Evolutionary conservation across 2,329 filamentous ascomycete genomes (phyloP), one percentile per base, ranked within the genome.

Genomic region (Tolypocladium endophyticum): DNA sequence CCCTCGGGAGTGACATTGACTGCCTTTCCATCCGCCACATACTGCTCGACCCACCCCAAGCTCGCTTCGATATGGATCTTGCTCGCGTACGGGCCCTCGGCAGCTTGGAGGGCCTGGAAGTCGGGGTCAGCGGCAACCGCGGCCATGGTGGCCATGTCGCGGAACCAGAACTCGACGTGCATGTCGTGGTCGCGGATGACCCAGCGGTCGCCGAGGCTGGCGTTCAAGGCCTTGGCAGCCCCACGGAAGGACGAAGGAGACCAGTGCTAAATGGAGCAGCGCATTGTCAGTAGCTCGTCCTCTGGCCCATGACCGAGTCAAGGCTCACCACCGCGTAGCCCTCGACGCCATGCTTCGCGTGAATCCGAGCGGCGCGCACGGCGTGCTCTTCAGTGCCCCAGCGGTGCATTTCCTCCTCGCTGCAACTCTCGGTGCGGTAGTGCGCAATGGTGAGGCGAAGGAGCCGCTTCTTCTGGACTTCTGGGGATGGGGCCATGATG

Each of bases 71-170:
- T 41, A 45, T 45, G 47, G 23, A 55, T 59, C 23, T 45, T 45
- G 56, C 56, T 57, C 8, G 41, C 41, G 33, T 45, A 57, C 14
- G 56, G 56, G 9, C 41, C 56, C 41, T 59, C 58, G 12, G n/a
- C 52, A n/a, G 58, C 58, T 23, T 59, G 58, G 11, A 59, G 38
- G 6, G 58, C 58, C 23, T 59, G 58, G 30, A 59, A 59, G 38
- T 59, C 58, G 43, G 43, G 43, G 23, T 47, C 43, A 23, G 43
- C 43, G n/a, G 43, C 43, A 14, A 47, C 43, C 9, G 8, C 43
- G 43, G n/a, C 8, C 43, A 47, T 4, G 25, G 58, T 59, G 4
- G 30, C 58, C 58, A 59, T 55, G 52, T 59, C 58, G 14, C 58
- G 47, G 36, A 59, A 59, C 58, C 30, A 45, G 36, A 59, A 59